Evolutionary conservation across 1,284 basidiomycete genomes (phyloP).

Genomic region (Boletus smithii): DNA sequence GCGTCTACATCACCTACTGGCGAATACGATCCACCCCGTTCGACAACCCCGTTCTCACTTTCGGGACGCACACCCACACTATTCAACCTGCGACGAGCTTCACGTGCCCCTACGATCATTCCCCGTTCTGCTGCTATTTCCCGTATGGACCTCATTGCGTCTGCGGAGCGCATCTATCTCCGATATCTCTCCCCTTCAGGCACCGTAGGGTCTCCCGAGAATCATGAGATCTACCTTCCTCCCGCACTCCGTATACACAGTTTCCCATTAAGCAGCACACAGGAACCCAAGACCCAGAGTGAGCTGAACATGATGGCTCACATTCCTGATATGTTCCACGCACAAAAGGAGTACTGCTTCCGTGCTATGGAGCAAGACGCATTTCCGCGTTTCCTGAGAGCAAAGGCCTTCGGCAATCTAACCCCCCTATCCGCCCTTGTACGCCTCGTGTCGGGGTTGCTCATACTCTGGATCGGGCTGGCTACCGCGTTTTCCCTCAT

Average conservation of each 20-base stretch:
- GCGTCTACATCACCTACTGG: slow-evolving; percentile 45
- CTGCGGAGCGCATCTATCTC: slow-evolving; percentile 93
- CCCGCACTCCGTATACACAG: slow-evolving; percentile 77
- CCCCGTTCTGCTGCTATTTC: slow-evolving; percentile 88
- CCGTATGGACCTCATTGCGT: slow-evolving; percentile 84
- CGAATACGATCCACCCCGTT: slow-evolving; percentile 51
- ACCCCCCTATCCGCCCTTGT: slow-evolving; percentile 88
- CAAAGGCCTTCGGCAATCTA: slow-evolving; percentile 96
- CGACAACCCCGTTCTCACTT: slow-evolving; percentile 76
- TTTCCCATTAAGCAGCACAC: slow-evolving; percentile 67
- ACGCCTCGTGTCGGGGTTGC: slow-evolving; percentile 77
- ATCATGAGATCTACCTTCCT: slow-evolving; percentile 94
- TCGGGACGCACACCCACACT: slow-evolving; percentile 68
- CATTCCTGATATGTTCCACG: slow-evolving; percentile 95
- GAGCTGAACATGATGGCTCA: slow-evolving; percentile 80
- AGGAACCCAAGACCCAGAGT: slow-evolving; percentile 66
- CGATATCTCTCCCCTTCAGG: slow-evolving; percentile 83
- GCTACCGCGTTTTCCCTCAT: slow-evolving; percentile 88
- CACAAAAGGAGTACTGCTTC: slow-evolving; percentile 97
- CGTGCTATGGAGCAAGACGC: slow-evolving; percentile 95
- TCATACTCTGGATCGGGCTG: slow-evolving; percentile 90
- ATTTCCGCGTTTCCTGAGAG: slow-evolving; percentile 93
- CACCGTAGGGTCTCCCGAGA: slow-evolving; percentile 62
- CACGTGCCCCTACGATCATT: slow-evolving; percentile 83
- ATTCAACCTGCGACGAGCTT: slow-evolving; percentile 68